Base-by-base conservation (phyloP, 495 filamentous ascomycete species). In the Lophiostoma macrostomum region DNA sequence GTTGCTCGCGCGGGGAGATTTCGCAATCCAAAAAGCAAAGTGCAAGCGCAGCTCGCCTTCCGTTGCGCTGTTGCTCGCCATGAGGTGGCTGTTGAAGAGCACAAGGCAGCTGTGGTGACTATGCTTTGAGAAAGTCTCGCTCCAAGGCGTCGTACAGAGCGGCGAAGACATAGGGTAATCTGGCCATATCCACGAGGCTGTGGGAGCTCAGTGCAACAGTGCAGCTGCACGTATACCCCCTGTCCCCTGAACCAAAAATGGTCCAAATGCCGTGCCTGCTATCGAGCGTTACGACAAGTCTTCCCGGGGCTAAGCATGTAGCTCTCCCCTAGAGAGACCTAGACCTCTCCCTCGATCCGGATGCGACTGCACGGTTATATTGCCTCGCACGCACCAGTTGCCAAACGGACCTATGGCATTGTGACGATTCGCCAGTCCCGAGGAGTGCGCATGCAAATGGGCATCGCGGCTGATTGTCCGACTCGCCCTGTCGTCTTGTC, bases 321-420 rank as follows among this genome's bases (percentile, higher is more conserved):
- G n/a, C n/a, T n/a, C n/a, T 35, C 29, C 36, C 8, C 36, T 16
- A 18, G 36, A 6, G 18, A 16, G 36, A 39, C 36, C 36, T 39
- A 50, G 46, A 50, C 24, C 46, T n/a, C n/a, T 31, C 35, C 34
- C 48, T 42, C 48, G 37, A 51, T 51, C 48, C 48, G 48, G 35
- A 12, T 51, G 12, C 48, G 35, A 40, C 1, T 32, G 48, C 35
- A 41, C 42, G 48, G 48, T 7, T 43, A 37, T 50, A 57, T 57
- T 57, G 53, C 43, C 27, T 54, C 20, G 31, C 35, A 16, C 53
- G 49, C 40, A 44, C 53, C 43, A 48, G 48, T 45, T 14, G 38
- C 20, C 7, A 24, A 14, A 7, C n/a, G 8, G 23, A 8, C 40
- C 55, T 37, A 24, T 35, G n/a, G 16, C 24, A 19, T 18, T 25